A percentile compares a stretch with the other conserved stretches of the same genome.
Conservation (phyloP, 2,329 filamentous ascomycete species). For the Colletotrichum sp. region DNA sequence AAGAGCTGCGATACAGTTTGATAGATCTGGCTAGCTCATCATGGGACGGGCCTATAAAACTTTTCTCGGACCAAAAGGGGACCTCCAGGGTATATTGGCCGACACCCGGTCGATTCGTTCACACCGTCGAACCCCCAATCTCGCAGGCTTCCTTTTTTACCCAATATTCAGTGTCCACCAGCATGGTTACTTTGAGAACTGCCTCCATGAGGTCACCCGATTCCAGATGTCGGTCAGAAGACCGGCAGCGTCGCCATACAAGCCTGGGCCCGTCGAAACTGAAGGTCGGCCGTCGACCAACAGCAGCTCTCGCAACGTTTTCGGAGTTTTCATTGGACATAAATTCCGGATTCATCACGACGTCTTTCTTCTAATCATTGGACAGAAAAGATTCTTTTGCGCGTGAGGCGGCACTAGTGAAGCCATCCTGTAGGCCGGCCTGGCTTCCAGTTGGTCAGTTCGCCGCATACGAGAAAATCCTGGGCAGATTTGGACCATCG, state of each 20-base stretch:
- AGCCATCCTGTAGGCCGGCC: slow-evolving; percentile 38
- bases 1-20: slow-evolving; percentile 8
- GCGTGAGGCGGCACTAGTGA: slow-evolving; percentile 42
- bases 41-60: slow-evolving; percentile 1
- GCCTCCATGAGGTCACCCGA: neutral
- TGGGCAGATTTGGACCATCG: neutral
- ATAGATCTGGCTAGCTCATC: slow-evolving; percentile 13
- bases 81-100: neutral
- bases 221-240: neutral
- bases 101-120: neutral
- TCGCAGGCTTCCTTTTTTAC: neutral
- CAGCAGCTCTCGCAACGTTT: slow-evolving; percentile 26
- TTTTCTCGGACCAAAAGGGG: neutral
- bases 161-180: neutral
- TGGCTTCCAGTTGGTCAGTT: slow-evolving; percentile 50
- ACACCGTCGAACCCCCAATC: neutral
- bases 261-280: neutral
- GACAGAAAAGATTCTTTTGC: slow-evolving; percentile 39
- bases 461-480: slow-evolving; percentile 24
- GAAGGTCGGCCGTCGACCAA: slow-evolving; percentile 29
- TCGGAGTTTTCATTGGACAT: slow-evolving; percentile 37
- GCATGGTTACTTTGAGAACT: neutral
- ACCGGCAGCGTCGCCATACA: neutral
- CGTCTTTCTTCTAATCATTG: slow-evolving; percentile 36
- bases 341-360: slow-evolving; percentile 37